These are phyloP conservation scores for Hypoxylon intermedium DNA, from an alignment of 495 filamentous ascomycete species.

Conservation along the genomic window DNA sequence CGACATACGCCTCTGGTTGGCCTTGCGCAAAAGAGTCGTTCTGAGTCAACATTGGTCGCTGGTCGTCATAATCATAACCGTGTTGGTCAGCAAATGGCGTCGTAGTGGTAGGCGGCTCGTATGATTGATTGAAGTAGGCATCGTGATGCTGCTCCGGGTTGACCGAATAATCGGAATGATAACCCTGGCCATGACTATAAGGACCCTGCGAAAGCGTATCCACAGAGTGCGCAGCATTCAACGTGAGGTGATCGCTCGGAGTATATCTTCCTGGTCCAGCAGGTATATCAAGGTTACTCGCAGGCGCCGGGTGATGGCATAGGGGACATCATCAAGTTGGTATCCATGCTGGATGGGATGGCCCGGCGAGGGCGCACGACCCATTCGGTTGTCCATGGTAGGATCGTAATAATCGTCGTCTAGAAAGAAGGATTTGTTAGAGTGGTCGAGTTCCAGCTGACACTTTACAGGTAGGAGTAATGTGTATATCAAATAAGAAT, in stretches of 20 bases:
- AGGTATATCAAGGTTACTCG: constrained; percentile 71
- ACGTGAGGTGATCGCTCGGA: constrained; percentile 48
- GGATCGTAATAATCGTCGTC: constrained; percentile 70
- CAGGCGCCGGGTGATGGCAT: constrained; percentile 45
- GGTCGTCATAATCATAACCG: constrained; percentile 58
- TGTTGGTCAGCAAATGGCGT: constrained; percentile 61
- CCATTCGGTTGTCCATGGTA: constrained; percentile 61
- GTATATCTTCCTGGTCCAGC: constrained; percentile 63
- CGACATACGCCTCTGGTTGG: constrained; percentile 55
- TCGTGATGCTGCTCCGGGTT: constrained; percentile 86
- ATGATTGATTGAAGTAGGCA: constrained; percentile 82
- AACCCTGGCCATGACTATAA: constrained; percentile 71
- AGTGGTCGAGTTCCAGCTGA: not conserved
- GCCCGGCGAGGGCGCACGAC: constrained; percentile 64
- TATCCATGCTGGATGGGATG: constrained; percentile 67
- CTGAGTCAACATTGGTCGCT: constrained; percentile 58
- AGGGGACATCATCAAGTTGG: constrained; percentile 71
- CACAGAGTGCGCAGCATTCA: constrained; percentile 71
- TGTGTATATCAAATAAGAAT: constrained; percentile 1
- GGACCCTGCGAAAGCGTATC: constrained; percentile 69
- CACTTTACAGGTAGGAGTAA: constrained; percentile 1
- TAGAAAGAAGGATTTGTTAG: constrained; percentile 39
- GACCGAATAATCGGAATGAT: constrained; percentile 70
- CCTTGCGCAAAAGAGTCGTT: constrained; percentile 51
- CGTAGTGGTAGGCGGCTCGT: constrained; percentile 65